Conservation (phyloP, 345 rosid genomes). For the Alliaria petiolata region DNA sequence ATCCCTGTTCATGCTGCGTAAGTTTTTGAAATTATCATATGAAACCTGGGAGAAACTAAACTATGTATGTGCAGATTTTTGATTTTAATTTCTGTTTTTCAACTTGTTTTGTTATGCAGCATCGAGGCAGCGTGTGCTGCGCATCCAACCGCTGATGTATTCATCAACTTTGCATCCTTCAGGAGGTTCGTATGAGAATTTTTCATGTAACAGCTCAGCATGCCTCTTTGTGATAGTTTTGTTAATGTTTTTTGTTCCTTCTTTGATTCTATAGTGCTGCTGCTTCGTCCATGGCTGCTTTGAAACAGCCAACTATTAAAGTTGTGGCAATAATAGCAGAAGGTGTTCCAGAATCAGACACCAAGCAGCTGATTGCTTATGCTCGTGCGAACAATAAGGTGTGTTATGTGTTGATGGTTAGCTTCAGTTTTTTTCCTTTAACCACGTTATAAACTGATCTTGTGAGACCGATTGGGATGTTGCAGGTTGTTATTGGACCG, state of each 20-base stretch:
- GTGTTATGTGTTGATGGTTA: slow-evolving; percentile 1
- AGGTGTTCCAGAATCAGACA: slow-evolving; percentile 88
- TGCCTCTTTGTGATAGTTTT: neutral
- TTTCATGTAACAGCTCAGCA: neutral
- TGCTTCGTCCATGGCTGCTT: slow-evolving; percentile 95
- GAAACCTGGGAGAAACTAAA: neutral
- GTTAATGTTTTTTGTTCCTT: neutral
- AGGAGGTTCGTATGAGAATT: slow-evolving; percentile 55
- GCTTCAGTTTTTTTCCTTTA: neutral
- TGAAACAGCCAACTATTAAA: slow-evolving; percentile 83
- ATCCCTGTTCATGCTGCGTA: slow-evolving; percentile 98
- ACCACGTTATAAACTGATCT: neutral
- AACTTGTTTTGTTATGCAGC: slow-evolving; percentile 43
- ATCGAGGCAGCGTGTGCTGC: slow-evolving; percentile 87
- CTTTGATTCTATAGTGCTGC: slow-evolving; percentile 33
- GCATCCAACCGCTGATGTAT: slow-evolving; percentile 97
- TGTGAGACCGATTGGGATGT: slow-evolving; percentile 1
- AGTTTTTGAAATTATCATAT: neutral
- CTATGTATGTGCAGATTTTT: neutral
- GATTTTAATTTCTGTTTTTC: too few species aligned
- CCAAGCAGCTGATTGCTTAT: slow-evolving; percentile 75
- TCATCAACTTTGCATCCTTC: slow-evolving; percentile 92
- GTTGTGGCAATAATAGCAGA: slow-evolving; percentile 92
- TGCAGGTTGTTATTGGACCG: slow-evolving; percentile 87
- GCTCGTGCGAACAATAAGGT: slow-evolving; percentile 92